Evolutionary conservation across 495 filamentous ascomycete species (phyloP), one percentile per base, ranked within the genome.

Genomic region (Sphaerosporella brunnea): DNA sequence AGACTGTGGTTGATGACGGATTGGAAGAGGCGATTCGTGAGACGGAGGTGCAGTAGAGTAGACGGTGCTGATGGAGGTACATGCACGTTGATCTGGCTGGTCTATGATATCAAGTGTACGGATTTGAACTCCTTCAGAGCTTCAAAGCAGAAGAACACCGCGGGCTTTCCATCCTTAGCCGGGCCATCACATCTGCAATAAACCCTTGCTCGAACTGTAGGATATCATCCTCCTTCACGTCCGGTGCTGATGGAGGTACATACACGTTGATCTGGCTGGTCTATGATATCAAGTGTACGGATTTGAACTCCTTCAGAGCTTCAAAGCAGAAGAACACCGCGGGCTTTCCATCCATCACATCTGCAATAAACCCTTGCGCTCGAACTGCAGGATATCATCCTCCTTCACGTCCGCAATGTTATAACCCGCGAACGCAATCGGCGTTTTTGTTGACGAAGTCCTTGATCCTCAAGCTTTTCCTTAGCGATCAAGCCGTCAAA

Each of bases 401-500:
- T 74, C 75, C 68, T 80, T 79, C 45, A 93, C 65, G 36, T 73
- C 68, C n/a, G 74, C 70, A 0, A 93, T 74, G 53, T 87, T 90
- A 60, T 73, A 77, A 59, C 93, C 87, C 32, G 84, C 88, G 38
- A 80, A 56, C 13, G 78, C 82, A 37, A 77, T 71, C 47, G 79
- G 84, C 93, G 43, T 76, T 63, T 32, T 71, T 68, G 61, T 74
- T 93, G 49, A 93, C 61, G 58, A 84, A 84, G 46, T 90, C 75
- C 61, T 90, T 84, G 13, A 55, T 86, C 79, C 58, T 78, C 73
- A 28, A 94, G 70, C 48, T 83, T 79, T 52, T 93, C 86, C 72
- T 93, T 94, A 46, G 80, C 93, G 53, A 94, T 78, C 32, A 95
- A 72, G 64, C 83, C 80, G 62, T 93, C 87, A 58, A 93, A 95